A percentile compares a stretch with the other conserved stretches of the same genome.
Evolutionary conservation across 192 early-diverging fungal species (phyloP).

Genomic region (Dimargaris xerosporica): DNA sequence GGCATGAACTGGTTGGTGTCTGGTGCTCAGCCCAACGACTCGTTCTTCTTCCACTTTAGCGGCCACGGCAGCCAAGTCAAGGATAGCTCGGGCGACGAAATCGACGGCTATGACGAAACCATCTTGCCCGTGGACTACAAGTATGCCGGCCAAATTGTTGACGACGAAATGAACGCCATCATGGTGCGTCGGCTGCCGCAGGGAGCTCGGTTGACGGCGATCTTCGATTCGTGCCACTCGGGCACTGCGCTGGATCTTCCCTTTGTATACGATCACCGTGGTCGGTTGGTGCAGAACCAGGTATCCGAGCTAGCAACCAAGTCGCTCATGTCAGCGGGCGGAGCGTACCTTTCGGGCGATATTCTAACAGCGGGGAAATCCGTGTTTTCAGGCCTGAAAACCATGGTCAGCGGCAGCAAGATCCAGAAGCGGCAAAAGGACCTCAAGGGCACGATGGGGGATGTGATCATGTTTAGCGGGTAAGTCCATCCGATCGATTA

Average conservation of each 20-base stretch:
- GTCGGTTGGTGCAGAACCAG: constrained; percentile 39
- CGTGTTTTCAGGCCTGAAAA: constrained; percentile 23
- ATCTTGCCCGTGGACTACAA: constrained; percentile 54
- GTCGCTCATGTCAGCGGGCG: constrained; percentile 18
- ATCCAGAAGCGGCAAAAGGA: constrained; percentile 23
- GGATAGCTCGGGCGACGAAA: constrained; percentile 53
- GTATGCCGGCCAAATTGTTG: constrained; percentile 44
- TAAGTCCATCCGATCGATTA: constrained; percentile 16
- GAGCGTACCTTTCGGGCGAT: constrained; percentile 25
- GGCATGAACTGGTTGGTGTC: constrained; percentile 66
- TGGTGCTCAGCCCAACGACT: constrained; percentile 60
- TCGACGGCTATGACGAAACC: constrained; percentile 64
- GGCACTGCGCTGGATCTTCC: constrained; percentile 70
- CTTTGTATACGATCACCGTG: constrained; percentile 55
- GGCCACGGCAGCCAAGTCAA: constrained; percentile 53
- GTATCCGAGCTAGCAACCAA: constrained; percentile 25
- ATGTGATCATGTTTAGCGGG: constrained; percentile 70
- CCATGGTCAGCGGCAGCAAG: constrained; percentile 23
- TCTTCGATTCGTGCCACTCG: constrained; percentile 79
- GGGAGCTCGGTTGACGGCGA: constrained; percentile 58
- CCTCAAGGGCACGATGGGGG: constrained; percentile 37
- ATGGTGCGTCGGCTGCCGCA: constrained; percentile 55
- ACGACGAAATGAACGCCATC: constrained; percentile 59
- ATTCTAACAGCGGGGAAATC: constrained; percentile 23
- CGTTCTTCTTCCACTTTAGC: constrained; percentile 71